phyloP scores from a whole-genome alignment of 2,329 filamentous ascomycete species.

The Aspergillus ibericus region DNA sequence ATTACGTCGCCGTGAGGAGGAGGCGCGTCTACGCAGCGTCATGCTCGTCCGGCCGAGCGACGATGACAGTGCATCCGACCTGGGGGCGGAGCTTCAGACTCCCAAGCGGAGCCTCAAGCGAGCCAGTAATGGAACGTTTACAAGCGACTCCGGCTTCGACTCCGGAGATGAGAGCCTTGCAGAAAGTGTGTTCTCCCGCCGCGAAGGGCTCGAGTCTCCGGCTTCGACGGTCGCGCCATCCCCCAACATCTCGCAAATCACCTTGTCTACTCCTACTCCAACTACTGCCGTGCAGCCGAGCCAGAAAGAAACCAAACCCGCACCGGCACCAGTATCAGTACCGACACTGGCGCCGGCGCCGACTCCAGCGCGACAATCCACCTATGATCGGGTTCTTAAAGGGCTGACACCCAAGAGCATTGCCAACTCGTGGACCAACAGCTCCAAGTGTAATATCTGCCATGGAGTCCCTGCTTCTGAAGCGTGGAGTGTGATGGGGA shows the following conservation, averaged over 20 bases:
- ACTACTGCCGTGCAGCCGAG: slow-evolving; percentile 34
- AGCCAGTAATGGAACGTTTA: slow-evolving; percentile 42
- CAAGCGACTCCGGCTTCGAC: slow-evolving; percentile 60
- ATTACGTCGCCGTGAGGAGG: slow-evolving; percentile 40
- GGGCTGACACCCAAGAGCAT: slow-evolving; percentile 39
- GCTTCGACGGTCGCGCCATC: slow-evolving; percentile 40
- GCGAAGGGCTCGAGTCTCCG: slow-evolving; percentile 36
- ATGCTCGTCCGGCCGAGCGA: slow-evolving; percentile 33
- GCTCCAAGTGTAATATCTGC: slow-evolving; percentile 42
- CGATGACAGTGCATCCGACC: slow-evolving; percentile 33
- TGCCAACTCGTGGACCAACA: slow-evolving; percentile 31
- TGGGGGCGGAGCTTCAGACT: slow-evolving; percentile 35
- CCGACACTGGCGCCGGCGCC: slow-evolving; percentile 13
- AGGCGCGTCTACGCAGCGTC: slow-evolving; percentile 37
- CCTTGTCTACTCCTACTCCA: slow-evolving; percentile 28
- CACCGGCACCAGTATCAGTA: neutral
- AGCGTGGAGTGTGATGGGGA: slow-evolving; percentile 55
- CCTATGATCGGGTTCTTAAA: slow-evolving; percentile 47
- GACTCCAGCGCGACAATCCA: slow-evolving; percentile 30
- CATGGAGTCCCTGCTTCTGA: slow-evolving; percentile 43
- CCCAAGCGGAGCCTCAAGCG: slow-evolving; percentile 38
- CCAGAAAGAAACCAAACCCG: slow-evolving; percentile 31
- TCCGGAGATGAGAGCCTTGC: slow-evolving; percentile 56
- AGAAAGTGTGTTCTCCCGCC: slow-evolving; percentile 49
- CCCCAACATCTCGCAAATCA: slow-evolving; percentile 37